These are phyloP conservation scores for Curvularia lunata DNA, from an alignment of 2,329 filamentous ascomycete genomes.

Conservation along the genomic window DNA sequence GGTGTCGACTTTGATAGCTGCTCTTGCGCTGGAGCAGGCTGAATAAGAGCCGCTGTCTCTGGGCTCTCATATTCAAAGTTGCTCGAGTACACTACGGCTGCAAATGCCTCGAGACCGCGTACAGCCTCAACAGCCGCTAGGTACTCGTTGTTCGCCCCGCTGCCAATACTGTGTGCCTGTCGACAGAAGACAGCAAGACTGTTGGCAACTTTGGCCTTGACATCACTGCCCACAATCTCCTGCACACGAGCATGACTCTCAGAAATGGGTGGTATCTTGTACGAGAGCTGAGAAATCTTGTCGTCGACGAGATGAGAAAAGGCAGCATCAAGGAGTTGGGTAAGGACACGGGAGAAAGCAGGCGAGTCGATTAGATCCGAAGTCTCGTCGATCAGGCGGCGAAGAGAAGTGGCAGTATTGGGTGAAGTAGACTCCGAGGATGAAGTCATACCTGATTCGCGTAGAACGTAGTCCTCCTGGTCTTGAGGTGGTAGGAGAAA, in stretches of 20 bases:
- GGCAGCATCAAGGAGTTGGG: constrained; percentile 81
- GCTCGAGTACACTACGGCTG: constrained; percentile 84
- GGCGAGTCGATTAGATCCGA: constrained; percentile 95
- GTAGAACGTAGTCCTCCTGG: constrained; percentile 82
- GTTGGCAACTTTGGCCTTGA: constrained; percentile 79
- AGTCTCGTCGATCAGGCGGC: constrained; percentile 91
- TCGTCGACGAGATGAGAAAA: constrained; percentile 84
- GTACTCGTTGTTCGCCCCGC: constrained; percentile 60
- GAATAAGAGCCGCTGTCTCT: constrained; percentile 31
- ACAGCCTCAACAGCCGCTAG: constrained; percentile 75
- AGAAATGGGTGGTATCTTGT: constrained; percentile 65
- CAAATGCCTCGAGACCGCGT: constrained; percentile 79
- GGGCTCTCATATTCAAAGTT: constrained; percentile 68
- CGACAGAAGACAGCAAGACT: constrained; percentile 87
- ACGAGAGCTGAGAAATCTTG: constrained; percentile 80
- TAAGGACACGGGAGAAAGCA: constrained; percentile 84
- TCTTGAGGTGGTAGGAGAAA: constrained; percentile 81
- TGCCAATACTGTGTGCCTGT: constrained; percentile 88
- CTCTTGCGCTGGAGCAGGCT: constrained; percentile 58
- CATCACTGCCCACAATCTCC: constrained; percentile 59
- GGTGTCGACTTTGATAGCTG: constrained; percentile 25
- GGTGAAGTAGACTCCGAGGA: constrained; percentile 47
- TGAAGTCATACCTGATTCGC: constrained; percentile 77
- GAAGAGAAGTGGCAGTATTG: constrained; percentile 64
- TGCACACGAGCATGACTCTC: constrained; percentile 54